Evolutionary conservation across 257 asterid species (phyloP).

Genomic region (Capsicum rhomboideum): DNA sequence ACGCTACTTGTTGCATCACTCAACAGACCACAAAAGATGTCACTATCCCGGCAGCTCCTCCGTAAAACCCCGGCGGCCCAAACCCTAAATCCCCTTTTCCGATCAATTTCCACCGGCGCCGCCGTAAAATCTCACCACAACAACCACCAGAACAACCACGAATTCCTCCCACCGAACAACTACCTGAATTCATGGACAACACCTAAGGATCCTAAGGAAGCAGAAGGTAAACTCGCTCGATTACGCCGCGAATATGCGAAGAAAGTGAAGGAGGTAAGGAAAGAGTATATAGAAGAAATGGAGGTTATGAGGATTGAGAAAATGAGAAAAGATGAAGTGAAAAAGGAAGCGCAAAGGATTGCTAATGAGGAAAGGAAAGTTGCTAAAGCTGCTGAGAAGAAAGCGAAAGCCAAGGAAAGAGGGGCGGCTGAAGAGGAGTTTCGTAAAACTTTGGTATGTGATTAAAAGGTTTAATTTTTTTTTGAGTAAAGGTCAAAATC

Average conservation of each 20-base stretch:
- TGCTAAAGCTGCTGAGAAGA: slow-evolving; percentile 72
- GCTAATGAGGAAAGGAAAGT: slow-evolving; percentile 66
- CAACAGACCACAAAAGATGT: slow-evolving; percentile 14
- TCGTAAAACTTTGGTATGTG: slow-evolving; percentile 52
- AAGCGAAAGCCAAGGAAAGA: slow-evolving; percentile 65
- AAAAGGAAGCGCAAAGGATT: slow-evolving; percentile 60
- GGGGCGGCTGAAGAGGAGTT: slow-evolving; percentile 57
- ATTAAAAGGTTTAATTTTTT: neutral
- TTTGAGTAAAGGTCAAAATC: no score
- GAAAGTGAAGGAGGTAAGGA: slow-evolving; percentile 51
- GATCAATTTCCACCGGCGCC: slow-evolving; percentile 15
- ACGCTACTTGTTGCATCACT: neutral
- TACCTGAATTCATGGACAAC: slow-evolving; percentile 65
- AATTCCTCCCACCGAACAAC: slow-evolving; percentile 38
- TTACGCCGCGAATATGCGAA: slow-evolving; percentile 66
- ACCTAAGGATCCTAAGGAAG: slow-evolving; percentile 58
- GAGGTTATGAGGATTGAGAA: slow-evolving; percentile 67
- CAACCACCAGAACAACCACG: slow-evolving; percentile 30
- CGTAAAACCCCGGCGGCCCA: slow-evolving; percentile 26
- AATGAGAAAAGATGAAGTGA: slow-evolving; percentile 50
- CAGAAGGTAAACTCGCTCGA: slow-evolving; percentile 43
- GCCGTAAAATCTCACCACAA: slow-evolving; percentile 7
- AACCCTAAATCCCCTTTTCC: slow-evolving; percentile 10
- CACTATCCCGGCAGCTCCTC: slow-evolving; percentile 33
- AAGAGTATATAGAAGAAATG: slow-evolving; percentile 59